Evolutionary conservation across 73 alveolate genomes (phyloP).

Genomic region (Paramecium sexaurelia): DNA sequence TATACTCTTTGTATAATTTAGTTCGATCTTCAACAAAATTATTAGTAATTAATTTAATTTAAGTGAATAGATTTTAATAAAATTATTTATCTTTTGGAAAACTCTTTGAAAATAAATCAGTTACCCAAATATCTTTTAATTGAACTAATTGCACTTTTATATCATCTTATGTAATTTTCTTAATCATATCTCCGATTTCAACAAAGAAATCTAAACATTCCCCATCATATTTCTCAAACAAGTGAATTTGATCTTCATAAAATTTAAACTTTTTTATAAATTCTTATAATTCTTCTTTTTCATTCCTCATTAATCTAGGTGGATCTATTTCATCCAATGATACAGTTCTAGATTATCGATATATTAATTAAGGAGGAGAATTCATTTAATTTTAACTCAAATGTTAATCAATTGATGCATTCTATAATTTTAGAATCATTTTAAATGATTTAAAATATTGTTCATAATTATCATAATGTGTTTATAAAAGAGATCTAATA

Average conservation of each 20-base stretch:
- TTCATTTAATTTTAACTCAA: neutral
- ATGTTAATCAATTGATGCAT: neutral
- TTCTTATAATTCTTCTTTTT: slow-evolving; percentile 24
- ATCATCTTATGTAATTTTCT: neutral
- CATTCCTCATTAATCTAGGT: slow-evolving; percentile 7
- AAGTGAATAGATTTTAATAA: neutral
- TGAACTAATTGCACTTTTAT: neutral
- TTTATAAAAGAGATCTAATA: neutral
- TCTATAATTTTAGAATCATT: neutral
- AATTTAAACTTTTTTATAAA: neutral
- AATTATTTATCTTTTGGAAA: neutral
- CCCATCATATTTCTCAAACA: slow-evolving; percentile 21
- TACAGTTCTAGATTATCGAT: neutral
- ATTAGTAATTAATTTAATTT: neutral
- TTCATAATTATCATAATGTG: slow-evolving; percentile 35
- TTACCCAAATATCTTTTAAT: neutral
- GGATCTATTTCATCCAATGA: slow-evolving; percentile 32
- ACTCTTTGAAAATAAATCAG: neutral
- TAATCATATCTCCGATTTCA: neutral
- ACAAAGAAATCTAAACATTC: slow-evolving; percentile 11
- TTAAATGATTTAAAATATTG: neutral
- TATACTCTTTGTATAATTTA: neutral
- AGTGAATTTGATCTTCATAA: slow-evolving; percentile 1
- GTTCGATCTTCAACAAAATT: neutral
- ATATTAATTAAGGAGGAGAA: neutral